A percentile compares a stretch with the other conserved stretches of the same genome.
phyloP scores from a whole-genome alignment of 495 filamentous ascomycete genomes.

The Aspergillus saccharolyticus region DNA sequence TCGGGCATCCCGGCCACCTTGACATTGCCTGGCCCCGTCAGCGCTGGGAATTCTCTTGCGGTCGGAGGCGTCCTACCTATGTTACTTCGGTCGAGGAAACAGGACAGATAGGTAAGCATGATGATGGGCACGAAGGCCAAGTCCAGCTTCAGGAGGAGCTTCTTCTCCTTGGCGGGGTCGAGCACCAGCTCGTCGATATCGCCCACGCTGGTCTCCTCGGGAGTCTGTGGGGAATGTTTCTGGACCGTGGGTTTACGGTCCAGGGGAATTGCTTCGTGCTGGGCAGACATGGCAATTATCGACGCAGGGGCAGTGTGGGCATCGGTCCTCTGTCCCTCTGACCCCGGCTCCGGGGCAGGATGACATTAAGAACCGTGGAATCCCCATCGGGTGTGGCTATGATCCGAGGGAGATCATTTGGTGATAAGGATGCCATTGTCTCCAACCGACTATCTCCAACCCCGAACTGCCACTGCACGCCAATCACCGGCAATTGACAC shows the following conservation, averaged over 20 bases:
- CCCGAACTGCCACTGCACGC: too few species aligned
- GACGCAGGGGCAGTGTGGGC: too few species aligned
- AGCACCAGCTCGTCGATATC: conserved; percentile 1
- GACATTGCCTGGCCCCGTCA: conserved; percentile 45
- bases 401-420: too few species aligned
- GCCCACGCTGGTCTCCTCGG: neutral
- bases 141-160: conserved; percentile 38
- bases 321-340: neutral
- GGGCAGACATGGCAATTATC: too few species aligned
- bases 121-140: conserved; percentile 38
- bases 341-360: neutral
- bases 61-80: too few species aligned
- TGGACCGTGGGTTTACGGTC: neutral
- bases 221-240: neutral
- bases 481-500: neutral
- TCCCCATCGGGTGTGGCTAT: neutral
- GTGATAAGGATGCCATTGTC: neutral
- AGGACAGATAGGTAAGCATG: conserved; percentile 40
- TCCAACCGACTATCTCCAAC: neutral
- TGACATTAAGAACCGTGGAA: neutral
- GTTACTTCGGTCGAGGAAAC: conserved; percentile 40
- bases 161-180: conserved; percentile 24
- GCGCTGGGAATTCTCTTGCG: too few species aligned
- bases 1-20: conserved; percentile 42
- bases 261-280: neutral